A percentile compares a stretch with the other conserved stretches of the same genome.
Conservation (phyloP, 805 yeast genomes). For the Ogataea pignaliae region DNA sequence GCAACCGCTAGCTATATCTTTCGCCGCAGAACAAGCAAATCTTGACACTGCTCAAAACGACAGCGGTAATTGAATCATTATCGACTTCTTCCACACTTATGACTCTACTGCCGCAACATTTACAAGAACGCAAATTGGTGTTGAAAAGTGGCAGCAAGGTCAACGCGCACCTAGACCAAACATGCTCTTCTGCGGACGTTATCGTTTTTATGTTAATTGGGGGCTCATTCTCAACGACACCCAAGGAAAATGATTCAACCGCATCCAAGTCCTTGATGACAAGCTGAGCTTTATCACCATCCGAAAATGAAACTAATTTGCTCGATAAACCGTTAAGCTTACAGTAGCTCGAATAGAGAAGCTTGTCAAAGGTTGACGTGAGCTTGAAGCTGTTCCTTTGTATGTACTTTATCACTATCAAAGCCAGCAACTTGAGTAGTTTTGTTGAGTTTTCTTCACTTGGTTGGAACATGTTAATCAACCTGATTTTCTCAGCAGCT, state of each 20-base stretch:
- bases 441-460: neutral
- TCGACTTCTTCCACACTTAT: constrained; percentile 4
- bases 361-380: constrained; percentile 5
- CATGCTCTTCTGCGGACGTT: constrained; percentile 24
- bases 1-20: constrained; percentile 5
- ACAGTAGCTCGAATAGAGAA: constrained; percentile 11
- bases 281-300: constrained; percentile 1
- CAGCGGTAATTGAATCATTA: constrained; percentile 4
- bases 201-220: constrained; percentile 8
- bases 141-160: constrained; percentile 35
- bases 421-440: constrained; percentile 7
- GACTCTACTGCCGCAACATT: constrained; percentile 29
- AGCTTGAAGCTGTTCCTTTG: neutral
- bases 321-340: constrained; percentile 1
- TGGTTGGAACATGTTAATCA: constrained; percentile 3
- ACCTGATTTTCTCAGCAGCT: constrained; percentile 6
- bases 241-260: constrained; percentile 9
- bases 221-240: neutral
- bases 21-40: constrained; percentile 24
- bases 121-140: constrained; percentile 31
- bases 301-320: neutral
- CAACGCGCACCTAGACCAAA: constrained; percentile 35
- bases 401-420: constrained; percentile 9
- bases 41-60: constrained; percentile 19
- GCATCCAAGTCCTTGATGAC: constrained; percentile 10